These are phyloP conservation scores for Tuber melanosporum DNA, from an alignment of 495 filamentous ascomycete genomes.

Conservation along the genomic window DNA sequence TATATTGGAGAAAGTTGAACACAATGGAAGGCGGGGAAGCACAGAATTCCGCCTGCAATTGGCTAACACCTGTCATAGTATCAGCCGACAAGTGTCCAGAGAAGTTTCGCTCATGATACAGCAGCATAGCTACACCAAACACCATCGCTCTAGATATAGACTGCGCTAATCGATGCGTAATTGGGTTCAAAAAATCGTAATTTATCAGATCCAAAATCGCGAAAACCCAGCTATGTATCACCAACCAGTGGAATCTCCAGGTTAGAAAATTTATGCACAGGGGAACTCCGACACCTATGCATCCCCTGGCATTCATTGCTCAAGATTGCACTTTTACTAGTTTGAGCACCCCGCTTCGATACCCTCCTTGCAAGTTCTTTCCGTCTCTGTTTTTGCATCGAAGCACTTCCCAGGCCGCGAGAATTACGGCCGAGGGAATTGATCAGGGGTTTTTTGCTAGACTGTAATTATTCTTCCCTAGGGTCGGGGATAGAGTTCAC, in stretches of 20 bases:
- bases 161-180: not conserved
- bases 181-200: not conserved
- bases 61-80: not conserved
- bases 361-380: not conserved
- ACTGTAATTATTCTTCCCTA: not conserved
- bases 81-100: not conserved
- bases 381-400: not conserved
- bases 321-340: not conserved
- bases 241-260: not conserved
- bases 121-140: not conserved
- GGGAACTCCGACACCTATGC: not conserved
- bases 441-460: not conserved
- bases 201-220: not conserved
- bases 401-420: not conserved
- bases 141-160: not conserved
- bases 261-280: not conserved
- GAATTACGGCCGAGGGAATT: not conserved
- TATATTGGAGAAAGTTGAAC: not conserved
- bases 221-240: not conserved
- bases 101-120: not conserved
- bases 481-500: not conserved
- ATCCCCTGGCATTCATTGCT: not conserved
- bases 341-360: not conserved
- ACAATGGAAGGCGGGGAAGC: not conserved
- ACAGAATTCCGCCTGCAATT: not conserved